A percentile compares a stretch with the other conserved stretches of the same genome.
phyloP scores from a whole-genome alignment of 2,329 filamentous ascomycete species.

The Fusarium pilosicola region DNA sequence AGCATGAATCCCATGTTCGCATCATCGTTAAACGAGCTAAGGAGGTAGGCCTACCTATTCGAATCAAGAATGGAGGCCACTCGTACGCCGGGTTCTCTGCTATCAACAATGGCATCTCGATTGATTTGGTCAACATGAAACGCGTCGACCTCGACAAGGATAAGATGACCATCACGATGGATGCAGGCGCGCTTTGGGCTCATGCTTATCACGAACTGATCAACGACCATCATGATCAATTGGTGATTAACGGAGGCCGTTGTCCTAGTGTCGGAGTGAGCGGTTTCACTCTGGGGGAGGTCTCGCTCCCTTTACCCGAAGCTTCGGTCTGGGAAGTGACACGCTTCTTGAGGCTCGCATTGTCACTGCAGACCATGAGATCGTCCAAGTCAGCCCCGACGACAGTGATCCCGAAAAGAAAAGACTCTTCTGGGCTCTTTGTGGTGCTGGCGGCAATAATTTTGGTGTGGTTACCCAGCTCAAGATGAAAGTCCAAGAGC shows the following conservation, averaged over 20 bases:
- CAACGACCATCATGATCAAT: slow-evolving; percentile 30
- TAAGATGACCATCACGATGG: slow-evolving; percentile 31
- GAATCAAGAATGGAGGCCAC: slow-evolving; percentile 47
- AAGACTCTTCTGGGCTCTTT: slow-evolving; percentile 51
- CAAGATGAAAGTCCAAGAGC: slow-evolving; percentile 40
- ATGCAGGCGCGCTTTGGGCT: slow-evolving; percentile 46
- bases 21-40: slow-evolving; percentile 5
- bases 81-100: slow-evolving; percentile 47
- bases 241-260: slow-evolving; percentile 46
- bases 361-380: neutral
- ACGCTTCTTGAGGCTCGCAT: slow-evolving; percentile 3
- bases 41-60: slow-evolving; percentile 21
- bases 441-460: slow-evolving; percentile 54
- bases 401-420: neutral
- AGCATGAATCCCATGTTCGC: slow-evolving; percentile 13
- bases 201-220: slow-evolving; percentile 47
- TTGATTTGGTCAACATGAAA: slow-evolving; percentile 48
- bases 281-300: slow-evolving; percentile 54
- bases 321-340: slow-evolving; percentile 22
- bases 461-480: slow-evolving; percentile 52
- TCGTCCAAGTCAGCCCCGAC: accelerated
- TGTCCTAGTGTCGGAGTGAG: slow-evolving; percentile 52
- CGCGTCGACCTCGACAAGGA: slow-evolving; percentile 37
- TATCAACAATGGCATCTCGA: slow-evolving; percentile 40
- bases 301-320: slow-evolving; percentile 47